These are phyloP conservation scores for Ophiocordyceps sinensis DNA, from an alignment of 2,329 filamentous ascomycete species.

Conservation along the genomic window DNA sequence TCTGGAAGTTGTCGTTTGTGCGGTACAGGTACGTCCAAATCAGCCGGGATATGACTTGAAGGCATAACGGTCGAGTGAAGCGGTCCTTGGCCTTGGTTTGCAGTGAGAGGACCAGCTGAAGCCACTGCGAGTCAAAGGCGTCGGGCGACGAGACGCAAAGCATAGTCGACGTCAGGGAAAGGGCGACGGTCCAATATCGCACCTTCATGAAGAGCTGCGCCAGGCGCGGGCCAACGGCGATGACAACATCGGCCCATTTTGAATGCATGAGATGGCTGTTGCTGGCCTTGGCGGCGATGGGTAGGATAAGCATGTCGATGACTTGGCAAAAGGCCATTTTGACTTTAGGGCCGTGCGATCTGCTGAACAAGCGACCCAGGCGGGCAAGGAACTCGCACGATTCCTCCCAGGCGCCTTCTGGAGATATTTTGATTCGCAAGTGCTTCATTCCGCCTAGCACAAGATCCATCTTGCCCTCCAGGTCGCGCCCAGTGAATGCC, in stretches of 20 bases:
- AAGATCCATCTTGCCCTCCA: slow-evolving; percentile 72
- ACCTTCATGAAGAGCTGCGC: slow-evolving; percentile 81
- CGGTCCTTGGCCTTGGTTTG: slow-evolving; percentile 78
- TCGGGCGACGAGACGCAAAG: slow-evolving; percentile 81
- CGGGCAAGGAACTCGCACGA: slow-evolving; percentile 81
- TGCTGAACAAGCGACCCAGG: slow-evolving; percentile 68
- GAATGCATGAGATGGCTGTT: slow-evolving; percentile 62
- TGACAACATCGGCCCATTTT: slow-evolving; percentile 78
- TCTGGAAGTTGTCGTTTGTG: slow-evolving; percentile 54
- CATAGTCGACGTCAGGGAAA: slow-evolving; percentile 74
- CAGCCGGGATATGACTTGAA: slow-evolving; percentile 80
- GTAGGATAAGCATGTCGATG: slow-evolving; percentile 71
- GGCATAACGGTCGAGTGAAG: slow-evolving; percentile 58
- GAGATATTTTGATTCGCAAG: slow-evolving; percentile 59
- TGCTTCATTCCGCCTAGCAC: slow-evolving; percentile 87
- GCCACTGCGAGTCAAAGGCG: slow-evolving; percentile 73
- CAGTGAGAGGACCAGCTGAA: slow-evolving; percentile 62
- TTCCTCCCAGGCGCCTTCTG: slow-evolving; percentile 64
- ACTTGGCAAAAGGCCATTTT: slow-evolving; percentile 94
- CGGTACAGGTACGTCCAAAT: slow-evolving; percentile 93
- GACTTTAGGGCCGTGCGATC: slow-evolving; percentile 73
- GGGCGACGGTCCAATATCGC: slow-evolving; percentile 79
- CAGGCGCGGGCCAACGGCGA: slow-evolving; percentile 62
- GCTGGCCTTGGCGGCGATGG: slow-evolving; percentile 68
- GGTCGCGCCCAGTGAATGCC: slow-evolving; percentile 41